Evolutionary conservation across 345 rosid genomes (phyloP).

Genomic region (Euphorbia tirucalli): DNA sequence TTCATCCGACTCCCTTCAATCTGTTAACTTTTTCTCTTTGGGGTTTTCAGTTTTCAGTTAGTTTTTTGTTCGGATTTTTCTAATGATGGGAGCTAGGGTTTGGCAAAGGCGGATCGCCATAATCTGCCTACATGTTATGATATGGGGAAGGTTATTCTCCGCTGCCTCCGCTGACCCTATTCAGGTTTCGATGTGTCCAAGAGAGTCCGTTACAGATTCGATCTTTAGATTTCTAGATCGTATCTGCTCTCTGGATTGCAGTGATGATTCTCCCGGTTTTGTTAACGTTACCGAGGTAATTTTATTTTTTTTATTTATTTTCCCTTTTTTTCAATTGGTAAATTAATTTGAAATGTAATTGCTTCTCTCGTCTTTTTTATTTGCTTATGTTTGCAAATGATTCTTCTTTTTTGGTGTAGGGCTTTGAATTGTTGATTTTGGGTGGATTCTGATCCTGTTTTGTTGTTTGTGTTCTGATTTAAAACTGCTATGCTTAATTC

Average conservation of each 20-base stretch:
- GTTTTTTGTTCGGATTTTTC: background rate
- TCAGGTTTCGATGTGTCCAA: conserved; percentile 47
- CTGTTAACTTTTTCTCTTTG: background rate
- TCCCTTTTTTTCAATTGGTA: background rate
- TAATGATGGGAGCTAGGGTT: conserved; percentile 36
- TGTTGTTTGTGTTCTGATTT: background rate
- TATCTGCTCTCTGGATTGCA: conserved; percentile 31
- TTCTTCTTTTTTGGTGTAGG: no score
- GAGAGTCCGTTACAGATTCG: conserved; percentile 40
- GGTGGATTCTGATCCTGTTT: no score
- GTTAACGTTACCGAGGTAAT: conserved; percentile 64
- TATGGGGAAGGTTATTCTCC: conserved; percentile 34
- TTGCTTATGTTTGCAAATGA: background rate
- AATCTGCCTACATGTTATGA: conserved; percentile 13
- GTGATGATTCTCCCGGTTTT: conserved; percentile 32
- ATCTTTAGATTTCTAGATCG: conserved; percentile 52
- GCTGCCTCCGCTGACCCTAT: conserved; percentile 24
- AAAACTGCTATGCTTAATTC: background rate
- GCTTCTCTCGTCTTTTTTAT: no score
- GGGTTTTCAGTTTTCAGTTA: background rate
- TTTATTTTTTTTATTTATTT: background rate
- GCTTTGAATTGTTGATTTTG: no score
- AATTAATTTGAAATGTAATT: no score
- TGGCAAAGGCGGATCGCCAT: conserved; percentile 39
- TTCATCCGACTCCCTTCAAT: background rate